Evolutionary conservation across 345 rosid genomes (phyloP).

Genomic region (Salix dunnii): DNA sequence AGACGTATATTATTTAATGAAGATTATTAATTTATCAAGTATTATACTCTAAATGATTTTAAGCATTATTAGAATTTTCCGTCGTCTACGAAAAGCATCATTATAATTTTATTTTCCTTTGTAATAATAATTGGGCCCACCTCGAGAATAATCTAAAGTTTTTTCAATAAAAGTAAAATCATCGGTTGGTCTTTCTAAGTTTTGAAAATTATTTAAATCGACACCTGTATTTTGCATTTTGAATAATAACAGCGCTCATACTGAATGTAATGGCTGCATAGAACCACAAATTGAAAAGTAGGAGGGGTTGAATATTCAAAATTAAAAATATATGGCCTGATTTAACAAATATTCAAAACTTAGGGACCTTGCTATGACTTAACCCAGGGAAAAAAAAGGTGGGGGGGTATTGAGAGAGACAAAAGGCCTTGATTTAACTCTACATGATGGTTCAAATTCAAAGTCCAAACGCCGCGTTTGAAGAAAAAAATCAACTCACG

Average conservation of each 20-base stretch:
- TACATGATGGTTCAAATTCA: not conserved
- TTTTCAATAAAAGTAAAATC: not conserved
- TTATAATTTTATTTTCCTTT: not conserved
- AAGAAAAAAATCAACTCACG: not conserved
- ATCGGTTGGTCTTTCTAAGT: not conserved
- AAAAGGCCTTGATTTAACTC: not conserved
- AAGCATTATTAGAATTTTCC: not conserved
- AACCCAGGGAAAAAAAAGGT: not conserved
- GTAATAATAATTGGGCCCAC: not conserved
- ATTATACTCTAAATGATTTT: no score
- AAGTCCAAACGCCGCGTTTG: not conserved
- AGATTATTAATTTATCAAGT: no score
- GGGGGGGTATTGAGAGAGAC: not conserved
- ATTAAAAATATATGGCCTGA: not conserved
- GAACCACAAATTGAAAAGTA: not conserved
- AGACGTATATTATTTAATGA: no score
- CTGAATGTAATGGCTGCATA: not conserved
- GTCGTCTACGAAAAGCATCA: not conserved
- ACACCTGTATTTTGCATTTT: no score
- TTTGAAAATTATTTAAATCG: no score
- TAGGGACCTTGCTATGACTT: not conserved
- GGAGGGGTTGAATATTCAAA: not conserved
- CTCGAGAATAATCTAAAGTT: not conserved
- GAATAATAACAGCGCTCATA: no score
- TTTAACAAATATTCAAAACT: not conserved